Conservation (phyloP, 176 grass and related monocot genomes). For the Poa pratensis region DNA sequence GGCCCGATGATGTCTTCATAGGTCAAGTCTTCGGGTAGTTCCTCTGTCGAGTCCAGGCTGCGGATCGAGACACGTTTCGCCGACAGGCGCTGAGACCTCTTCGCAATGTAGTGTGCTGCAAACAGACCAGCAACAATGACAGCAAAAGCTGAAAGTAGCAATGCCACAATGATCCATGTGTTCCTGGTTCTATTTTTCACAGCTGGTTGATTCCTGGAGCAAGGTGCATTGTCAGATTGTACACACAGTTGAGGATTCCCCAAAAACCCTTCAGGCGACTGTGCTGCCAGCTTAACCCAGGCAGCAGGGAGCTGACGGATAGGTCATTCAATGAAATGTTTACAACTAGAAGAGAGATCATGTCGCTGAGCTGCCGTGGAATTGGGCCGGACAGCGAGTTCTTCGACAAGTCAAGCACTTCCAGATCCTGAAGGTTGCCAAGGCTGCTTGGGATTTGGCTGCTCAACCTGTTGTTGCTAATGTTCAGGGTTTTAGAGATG, state of each 20-base stretch:
- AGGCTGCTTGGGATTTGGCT: slow-evolving; percentile 55
- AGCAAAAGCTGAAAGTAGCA: not conserved
- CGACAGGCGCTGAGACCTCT: slow-evolving; percentile 23
- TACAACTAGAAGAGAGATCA: slow-evolving; percentile 50
- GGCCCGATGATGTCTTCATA: slow-evolving; percentile 55
- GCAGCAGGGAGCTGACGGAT: slow-evolving; percentile 30
- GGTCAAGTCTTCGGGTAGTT: slow-evolving; percentile 45
- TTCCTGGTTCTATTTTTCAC: slow-evolving; percentile 12
- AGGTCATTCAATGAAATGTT: slow-evolving; percentile 57
- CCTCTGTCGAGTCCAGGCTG: slow-evolving; percentile 38
- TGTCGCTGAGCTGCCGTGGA: slow-evolving; percentile 45
- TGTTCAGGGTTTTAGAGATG: slow-evolving; percentile 53
- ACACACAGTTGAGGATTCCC: slow-evolving; percentile 45
- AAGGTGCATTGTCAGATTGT: slow-evolving; percentile 4
- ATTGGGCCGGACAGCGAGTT: slow-evolving; percentile 51
- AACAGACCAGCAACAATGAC: slow-evolving; percentile 28
- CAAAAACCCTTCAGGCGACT: slow-evolving; percentile 33
- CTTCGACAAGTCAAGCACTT: slow-evolving; percentile 54
- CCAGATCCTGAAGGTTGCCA: slow-evolving; percentile 51
- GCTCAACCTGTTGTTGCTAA: slow-evolving; percentile 50
- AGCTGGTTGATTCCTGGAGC: not conserved
- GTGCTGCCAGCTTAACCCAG: slow-evolving; percentile 42
- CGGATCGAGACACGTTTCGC: not conserved
- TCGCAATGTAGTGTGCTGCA: not conserved
- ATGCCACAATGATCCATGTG: not conserved